Base-by-base conservation (phyloP, 31 red algal genomes). In the Porphyra umbilicalis region DNA sequence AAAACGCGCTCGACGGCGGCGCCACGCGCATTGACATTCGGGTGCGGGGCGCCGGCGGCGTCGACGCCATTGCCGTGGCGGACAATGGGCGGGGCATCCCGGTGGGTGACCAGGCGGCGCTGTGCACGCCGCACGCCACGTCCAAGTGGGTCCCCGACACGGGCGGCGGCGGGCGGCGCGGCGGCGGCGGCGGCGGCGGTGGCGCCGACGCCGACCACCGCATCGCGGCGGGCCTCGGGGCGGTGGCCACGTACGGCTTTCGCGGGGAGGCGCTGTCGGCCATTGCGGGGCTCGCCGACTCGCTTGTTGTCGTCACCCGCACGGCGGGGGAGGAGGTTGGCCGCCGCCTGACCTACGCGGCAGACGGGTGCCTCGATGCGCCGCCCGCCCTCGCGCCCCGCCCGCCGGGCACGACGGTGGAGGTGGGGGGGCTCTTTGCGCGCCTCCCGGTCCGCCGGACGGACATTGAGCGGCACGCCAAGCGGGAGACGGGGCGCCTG, bases 181-280 rank as follows among this genome's bases (percentile, higher is more conserved):
- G 76, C 3, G 34, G 35, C 35, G 33, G 76, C 18, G 32, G 0
- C 14, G 76, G 32, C 76, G 76, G 76, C 32, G 10, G 35, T 35
- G 32, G 25, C 32, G 76, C 1, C 1, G 76, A 78, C 34, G 25
- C 57, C 0, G 57, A 71, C 25, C 57, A 71, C 57, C 57, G 79
- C 14, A 30, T 84, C 76, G 32, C 77, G 6, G 38, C 76, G 9
- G 90, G 88, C 77, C 76, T 92, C 4, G 79, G 79, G 38, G 39
- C 74, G 18, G 79, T 98, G 29, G 76, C 39, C 35, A 87, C 96
- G 76, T 88, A 88, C 10, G 96, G 96, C 20, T 98, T 98, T 84
- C 96, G 96, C 38, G 96, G 96, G 30, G 86, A 95, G 84, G 96
- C 96, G 10, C 88, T 98, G 25, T 84, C 90, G 39, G 92, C 96